Percentiles rank a stretch among this genome's conserved stretches.
Conservation (phyloP, 2,329 filamentous ascomycete genomes). For the Fusarium aywerte region DNA sequence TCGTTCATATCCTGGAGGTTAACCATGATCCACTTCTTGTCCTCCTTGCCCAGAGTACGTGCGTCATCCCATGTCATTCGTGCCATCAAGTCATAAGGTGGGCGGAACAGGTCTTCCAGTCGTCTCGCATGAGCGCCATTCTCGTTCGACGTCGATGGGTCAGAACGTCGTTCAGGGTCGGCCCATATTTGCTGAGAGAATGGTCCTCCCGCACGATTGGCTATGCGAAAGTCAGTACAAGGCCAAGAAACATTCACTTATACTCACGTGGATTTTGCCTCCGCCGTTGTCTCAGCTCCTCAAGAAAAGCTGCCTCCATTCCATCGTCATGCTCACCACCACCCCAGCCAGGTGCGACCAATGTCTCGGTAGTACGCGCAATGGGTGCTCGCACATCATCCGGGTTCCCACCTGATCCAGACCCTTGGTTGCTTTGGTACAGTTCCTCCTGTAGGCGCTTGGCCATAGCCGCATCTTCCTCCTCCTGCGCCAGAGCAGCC, state of each 20-base stretch:
- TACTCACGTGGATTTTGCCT: conserved; percentile 49
- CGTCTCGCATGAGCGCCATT: conserved; percentile 76
- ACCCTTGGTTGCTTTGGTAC: conserved; percentile 67
- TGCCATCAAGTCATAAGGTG: conserved; percentile 90
- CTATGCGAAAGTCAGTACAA: conserved; percentile 24
- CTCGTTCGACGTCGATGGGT: conserved; percentile 49
- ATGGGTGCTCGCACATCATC: conserved; percentile 89
- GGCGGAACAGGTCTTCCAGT: conserved; percentile 91
- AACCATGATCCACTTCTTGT: conserved; percentile 93
- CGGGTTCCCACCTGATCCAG: conserved; percentile 51
- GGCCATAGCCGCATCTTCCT: conserved; percentile 95
- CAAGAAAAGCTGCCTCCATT: conserved; percentile 69
- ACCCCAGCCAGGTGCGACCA: conserved; percentile 74
- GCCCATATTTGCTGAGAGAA: conserved; percentile 56
- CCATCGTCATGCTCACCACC: conserved; percentile 63
- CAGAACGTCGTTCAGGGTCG: conserved; percentile 42
- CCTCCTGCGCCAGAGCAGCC: conserved; percentile 67
- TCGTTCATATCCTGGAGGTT: conserved; percentile 94
- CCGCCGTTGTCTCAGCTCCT: conserved; percentile 68
- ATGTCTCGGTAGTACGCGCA: conserved; percentile 87
- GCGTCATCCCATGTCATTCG: conserved; percentile 84
- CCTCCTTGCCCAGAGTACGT: conserved; percentile 84
- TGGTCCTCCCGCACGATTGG: conserved; percentile 47
- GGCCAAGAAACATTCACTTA: not conserved
- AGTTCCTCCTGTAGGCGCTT: conserved; percentile 91